phyloP scores from a whole-genome alignment of 1,284 basidiomycete genomes.

The Cerioporus squamosus region DNA sequence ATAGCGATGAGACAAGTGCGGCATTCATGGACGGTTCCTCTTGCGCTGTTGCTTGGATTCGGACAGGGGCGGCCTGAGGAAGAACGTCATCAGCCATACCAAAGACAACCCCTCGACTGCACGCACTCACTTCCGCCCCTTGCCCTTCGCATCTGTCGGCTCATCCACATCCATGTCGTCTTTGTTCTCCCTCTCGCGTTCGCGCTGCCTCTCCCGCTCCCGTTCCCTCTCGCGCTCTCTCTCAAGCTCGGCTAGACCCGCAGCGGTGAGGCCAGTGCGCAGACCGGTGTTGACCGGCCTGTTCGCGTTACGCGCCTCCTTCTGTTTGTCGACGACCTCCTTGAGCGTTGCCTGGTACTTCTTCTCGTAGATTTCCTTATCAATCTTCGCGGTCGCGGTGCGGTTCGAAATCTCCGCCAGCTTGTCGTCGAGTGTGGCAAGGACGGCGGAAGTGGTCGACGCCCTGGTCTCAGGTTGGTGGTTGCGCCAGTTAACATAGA shows the following conservation, averaged over 20 bases:
- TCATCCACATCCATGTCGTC: slow-evolving; percentile 60
- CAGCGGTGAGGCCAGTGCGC: slow-evolving; percentile 29
- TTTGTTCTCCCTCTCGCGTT: slow-evolving; percentile 39
- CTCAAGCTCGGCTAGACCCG: slow-evolving; percentile 28
- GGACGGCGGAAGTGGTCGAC: slow-evolving; percentile 66
- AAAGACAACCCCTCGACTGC: not conserved
- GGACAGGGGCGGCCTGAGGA: slow-evolving; percentile 14
- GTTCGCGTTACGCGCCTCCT: slow-evolving; percentile 29
- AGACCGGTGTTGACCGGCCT: slow-evolving; percentile 23
- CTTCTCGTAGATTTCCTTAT: slow-evolving; percentile 43
- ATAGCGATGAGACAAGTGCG: not conserved
- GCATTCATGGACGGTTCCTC: slow-evolving; percentile 20
- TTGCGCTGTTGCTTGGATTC: slow-evolving; percentile 24
- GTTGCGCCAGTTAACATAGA: not conserved
- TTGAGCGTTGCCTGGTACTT: slow-evolving; percentile 56
- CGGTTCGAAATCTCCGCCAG: slow-evolving; percentile 50
- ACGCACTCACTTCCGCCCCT: slow-evolving; percentile 55
- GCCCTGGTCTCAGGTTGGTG: slow-evolving; percentile 54
- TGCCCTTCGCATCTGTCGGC: slow-evolving; percentile 44
- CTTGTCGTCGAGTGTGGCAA: slow-evolving; percentile 61
- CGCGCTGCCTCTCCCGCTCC: slow-evolving; percentile 33
- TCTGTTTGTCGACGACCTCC: slow-evolving; percentile 59
- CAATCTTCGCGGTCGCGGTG: slow-evolving; percentile 38
- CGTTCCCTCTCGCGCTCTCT: slow-evolving; percentile 27
- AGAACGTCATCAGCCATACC: slow-evolving; percentile 3